Conservation (phyloP, 805 yeast genomes). For the Kuraishia capsulata region DNA sequence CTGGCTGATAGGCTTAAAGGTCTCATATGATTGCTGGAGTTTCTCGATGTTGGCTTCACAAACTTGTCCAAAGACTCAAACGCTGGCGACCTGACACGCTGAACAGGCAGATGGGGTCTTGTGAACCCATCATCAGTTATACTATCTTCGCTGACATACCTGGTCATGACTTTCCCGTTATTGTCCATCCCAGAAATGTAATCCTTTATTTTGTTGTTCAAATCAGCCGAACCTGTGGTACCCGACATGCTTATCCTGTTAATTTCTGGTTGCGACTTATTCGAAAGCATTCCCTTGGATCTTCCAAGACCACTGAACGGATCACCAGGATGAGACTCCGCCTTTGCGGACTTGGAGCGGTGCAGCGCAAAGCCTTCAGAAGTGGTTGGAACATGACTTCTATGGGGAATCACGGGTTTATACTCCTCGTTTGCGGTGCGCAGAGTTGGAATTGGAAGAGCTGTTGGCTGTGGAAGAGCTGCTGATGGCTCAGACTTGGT, state of each 20-base stretch:
- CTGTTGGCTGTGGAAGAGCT: background rate
- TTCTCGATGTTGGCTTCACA: background rate
- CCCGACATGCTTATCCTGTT: slow-evolving; percentile 1
- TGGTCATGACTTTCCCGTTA: slow-evolving; percentile 4
- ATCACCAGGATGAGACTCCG: background rate
- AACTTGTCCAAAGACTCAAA: background rate
- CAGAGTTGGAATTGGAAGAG: too few relatives aligned
- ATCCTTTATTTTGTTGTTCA: slow-evolving; percentile 2
- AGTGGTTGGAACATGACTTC: background rate
- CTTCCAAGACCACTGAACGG: background rate
- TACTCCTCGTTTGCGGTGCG: too few relatives aligned
- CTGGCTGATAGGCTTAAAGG: slow-evolving; percentile 27
- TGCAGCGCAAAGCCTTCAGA: background rate
- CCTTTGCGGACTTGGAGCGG: background rate
- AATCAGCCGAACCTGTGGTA: slow-evolving; percentile 4
- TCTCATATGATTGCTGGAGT: slow-evolving; percentile 8
- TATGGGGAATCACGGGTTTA: background rate
- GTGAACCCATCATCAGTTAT: slow-evolving; percentile 1
- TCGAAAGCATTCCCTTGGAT: background rate
- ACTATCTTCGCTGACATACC: slow-evolving; percentile 1
- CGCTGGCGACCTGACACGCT: slow-evolving; percentile 5
- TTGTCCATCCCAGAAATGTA: slow-evolving; percentile 8
- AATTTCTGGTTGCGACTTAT: slow-evolving; percentile 2
- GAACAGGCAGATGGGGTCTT: slow-evolving; percentile 4
- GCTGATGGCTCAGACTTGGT: background rate